Evolutionary conservation across 352 stramenopile genomes (phyloP), one percentile per base, ranked within the genome.

Genomic region (Globisporangium barbulae): DNA sequence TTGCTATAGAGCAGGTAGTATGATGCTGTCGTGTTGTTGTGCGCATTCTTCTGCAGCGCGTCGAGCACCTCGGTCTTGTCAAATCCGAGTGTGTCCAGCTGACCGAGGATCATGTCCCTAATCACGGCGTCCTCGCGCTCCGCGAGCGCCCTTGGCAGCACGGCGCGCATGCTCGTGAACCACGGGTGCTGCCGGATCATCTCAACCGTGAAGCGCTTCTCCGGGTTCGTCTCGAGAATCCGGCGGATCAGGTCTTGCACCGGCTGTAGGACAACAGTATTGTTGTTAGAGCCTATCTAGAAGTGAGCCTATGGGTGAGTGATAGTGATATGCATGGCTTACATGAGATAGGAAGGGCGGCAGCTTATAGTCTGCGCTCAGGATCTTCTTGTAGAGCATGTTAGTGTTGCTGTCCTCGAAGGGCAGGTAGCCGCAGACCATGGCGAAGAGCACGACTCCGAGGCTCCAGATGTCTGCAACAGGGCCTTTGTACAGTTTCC

Each of bases 351-450:
- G 64, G 59, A 84, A 93, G 5, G 83, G 83, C 39, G 91, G 91
- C 57, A 85, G 64, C 56, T 81, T 86, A 78, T 97, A 98, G 49
- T 94, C 79, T 25, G 85, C 89, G 49, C 73, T 85, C 15, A 96
- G 70, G 66, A 97, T 97, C 53, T 98, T 97, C 68, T 97, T 95
- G 86, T 98, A 98, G 1, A 98, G 76, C 41, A 90, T 54, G 22
- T 83, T 86, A 1, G 90, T 98, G 73, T 98, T 97, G 67, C 80
- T 83, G 66, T 98, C 87, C 53, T 98, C 93, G 62, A 98, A 98
- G 10, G 93, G 93, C 59, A 98, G 71, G 50, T 84, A 92, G 0
- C 93, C 93, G 54, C 85, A 94, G 7, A 98, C 83, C 71, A 98
- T 88, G 0, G 93, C 93, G 69, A 97, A 98, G 8, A 98, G 83